phyloP scores from a whole-genome alignment of 2,329 filamentous ascomycete genomes.

The Ascosphaera acerosa region DNA sequence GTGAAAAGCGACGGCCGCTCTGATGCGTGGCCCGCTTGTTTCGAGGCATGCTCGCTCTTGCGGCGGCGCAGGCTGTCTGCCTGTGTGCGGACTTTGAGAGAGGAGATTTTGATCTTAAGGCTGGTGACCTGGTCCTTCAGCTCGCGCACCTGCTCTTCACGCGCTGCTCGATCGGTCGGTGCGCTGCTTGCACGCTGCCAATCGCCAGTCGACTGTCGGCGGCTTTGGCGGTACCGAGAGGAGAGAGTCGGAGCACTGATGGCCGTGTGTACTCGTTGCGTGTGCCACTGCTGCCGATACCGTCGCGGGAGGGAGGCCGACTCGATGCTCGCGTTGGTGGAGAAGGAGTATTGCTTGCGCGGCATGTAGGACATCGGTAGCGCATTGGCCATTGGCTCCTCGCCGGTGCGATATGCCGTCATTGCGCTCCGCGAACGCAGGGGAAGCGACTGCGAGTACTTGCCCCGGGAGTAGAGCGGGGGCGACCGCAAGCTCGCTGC shows the following conservation, averaged over 20 bases:
- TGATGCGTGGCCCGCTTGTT: too few species aligned
- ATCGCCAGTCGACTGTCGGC: slow-evolving; percentile 12
- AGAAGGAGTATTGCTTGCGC: too few species aligned
- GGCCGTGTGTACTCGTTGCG: slow-evolving; percentile 5
- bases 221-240: slow-evolving; percentile 8
- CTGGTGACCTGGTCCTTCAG: slow-evolving; percentile 69
- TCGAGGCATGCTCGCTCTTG: too few species aligned
- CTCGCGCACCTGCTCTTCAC: slow-evolving; percentile 44
- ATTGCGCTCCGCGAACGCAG: too few species aligned
- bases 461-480: too few species aligned
- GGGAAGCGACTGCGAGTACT: too few species aligned
- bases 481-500: too few species aligned
- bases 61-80: slow-evolving; percentile 55
- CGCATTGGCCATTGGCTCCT: too few species aligned
- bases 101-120: slow-evolving; percentile 64
- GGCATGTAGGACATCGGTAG: too few species aligned
- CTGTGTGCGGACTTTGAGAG: slow-evolving; percentile 48
- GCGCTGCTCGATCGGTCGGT: slow-evolving; percentile 41
- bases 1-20: too few species aligned
- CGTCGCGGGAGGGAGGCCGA: slow-evolving; percentile 3
- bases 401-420: too few species aligned
- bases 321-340: slow-evolving; percentile 14
- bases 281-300: background rate
- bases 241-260: slow-evolving; percentile 1
- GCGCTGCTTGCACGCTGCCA: slow-evolving; percentile 18